phyloP scores from a whole-genome alignment of 441 rosid species.

The Erysimum pusillum region DNA sequence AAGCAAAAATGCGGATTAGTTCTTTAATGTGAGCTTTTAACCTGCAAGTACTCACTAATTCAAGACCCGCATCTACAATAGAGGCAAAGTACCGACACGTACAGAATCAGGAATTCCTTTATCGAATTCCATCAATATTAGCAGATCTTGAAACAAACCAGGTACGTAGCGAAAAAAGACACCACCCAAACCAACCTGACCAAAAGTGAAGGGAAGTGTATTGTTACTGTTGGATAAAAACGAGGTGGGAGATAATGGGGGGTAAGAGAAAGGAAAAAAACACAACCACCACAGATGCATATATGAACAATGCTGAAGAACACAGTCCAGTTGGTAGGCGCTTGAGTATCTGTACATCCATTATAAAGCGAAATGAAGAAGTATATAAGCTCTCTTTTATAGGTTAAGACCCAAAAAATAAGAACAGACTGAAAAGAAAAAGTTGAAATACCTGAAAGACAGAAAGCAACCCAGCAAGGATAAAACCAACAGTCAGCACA shows the following conservation, averaged over 20 bases:
- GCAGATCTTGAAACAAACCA: constrained; percentile 53
- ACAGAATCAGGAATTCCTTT: constrained; percentile 72
- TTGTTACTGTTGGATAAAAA: neutral
- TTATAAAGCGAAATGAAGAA: too few relatives aligned
- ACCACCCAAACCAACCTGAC: constrained; percentile 56
- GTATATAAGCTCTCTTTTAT: neutral
- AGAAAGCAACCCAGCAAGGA: constrained; percentile 70
- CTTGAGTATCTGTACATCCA: too few relatives aligned
- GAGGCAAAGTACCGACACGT: constrained; percentile 41
- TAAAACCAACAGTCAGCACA: constrained; percentile 54
- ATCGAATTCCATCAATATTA: constrained; percentile 44
- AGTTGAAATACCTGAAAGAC: constrained; percentile 68
- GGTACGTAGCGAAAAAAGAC: constrained; percentile 58
- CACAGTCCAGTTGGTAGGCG: too few relatives aligned
- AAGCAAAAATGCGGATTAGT: neutral
- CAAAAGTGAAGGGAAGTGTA: neutral
- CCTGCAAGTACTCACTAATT: too few relatives aligned
- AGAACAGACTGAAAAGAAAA: neutral
- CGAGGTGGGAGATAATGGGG: neutral
- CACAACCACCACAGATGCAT: too few relatives aligned
- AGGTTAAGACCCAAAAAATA: neutral
- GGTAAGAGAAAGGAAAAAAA: constrained; percentile 10
- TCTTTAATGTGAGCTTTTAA: too few relatives aligned
- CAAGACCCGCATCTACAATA: too few relatives aligned
- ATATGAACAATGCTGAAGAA: too few relatives aligned